Evolutionary conservation across 768 basidiomycete genomes (phyloP).

Genomic region (Cystofilobasidium macerans): DNA sequence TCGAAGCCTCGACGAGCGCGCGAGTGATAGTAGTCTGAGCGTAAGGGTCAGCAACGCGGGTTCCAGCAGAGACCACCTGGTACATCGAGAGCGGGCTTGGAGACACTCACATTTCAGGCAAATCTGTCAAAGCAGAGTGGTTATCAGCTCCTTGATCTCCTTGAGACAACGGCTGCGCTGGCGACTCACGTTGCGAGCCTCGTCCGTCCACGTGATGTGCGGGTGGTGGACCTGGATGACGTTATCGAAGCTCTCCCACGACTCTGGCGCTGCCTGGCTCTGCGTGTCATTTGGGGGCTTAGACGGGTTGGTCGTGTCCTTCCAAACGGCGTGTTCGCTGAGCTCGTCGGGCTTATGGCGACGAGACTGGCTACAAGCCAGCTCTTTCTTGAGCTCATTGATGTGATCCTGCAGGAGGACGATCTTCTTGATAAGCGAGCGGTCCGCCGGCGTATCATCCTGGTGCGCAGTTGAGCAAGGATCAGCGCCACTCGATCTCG

Average conservation of each 20-base stretch:
- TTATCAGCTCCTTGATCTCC: too few relatives aligned
- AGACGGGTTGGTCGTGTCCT: background rate
- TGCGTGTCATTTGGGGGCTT: background rate
- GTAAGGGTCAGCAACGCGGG: slow-evolving; percentile 51
- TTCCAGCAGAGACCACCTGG: background rate
- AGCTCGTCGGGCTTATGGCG: background rate
- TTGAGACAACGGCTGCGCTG: background rate
- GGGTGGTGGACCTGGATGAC: slow-evolving; percentile 69
- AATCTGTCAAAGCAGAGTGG: background rate
- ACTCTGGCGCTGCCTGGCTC: background rate
- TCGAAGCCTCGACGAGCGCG: slow-evolving; percentile 64
- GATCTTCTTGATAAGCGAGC: slow-evolving; percentile 34
- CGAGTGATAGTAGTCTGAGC: slow-evolving; percentile 79
- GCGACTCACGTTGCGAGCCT: slow-evolving; percentile 61
- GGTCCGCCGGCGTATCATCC: background rate
- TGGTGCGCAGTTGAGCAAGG: background rate
- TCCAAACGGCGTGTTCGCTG: background rate
- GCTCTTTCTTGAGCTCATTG: slow-evolving; percentile 40
- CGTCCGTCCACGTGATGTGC: slow-evolving; percentile 56
- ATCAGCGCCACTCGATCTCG: too few relatives aligned
- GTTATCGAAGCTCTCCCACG: slow-evolving; percentile 69
- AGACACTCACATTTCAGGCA: background rate
- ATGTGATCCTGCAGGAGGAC: slow-evolving; percentile 54
- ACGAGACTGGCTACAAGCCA: background rate
- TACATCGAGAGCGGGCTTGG: background rate